These are phyloP conservation scores for Venturia carpophila DNA, from an alignment of 2,329 filamentous ascomycete genomes.

Conservation along the genomic window DNA sequence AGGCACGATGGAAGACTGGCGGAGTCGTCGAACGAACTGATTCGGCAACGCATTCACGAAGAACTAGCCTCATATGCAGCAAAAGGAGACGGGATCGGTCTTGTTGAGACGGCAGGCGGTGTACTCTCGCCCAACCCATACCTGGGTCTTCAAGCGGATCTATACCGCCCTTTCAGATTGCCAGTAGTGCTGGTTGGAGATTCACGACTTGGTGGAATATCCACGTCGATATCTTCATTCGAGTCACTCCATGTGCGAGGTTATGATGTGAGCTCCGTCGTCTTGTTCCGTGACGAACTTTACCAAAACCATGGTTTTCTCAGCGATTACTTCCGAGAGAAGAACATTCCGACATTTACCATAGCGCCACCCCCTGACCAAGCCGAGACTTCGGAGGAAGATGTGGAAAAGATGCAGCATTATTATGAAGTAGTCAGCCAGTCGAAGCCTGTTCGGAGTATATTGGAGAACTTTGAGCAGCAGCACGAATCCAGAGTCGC, in stretches of 20 bases:
- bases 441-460: constrained; percentile 26
- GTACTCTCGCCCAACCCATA: constrained; percentile 73
- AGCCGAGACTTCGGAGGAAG: constrained; percentile 33
- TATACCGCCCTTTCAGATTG: constrained; percentile 66
- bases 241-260: constrained; percentile 72
- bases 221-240: constrained; percentile 69
- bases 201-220: constrained; percentile 68
- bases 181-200: constrained; percentile 71
- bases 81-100: constrained; percentile 47
- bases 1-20: constrained; percentile 22
- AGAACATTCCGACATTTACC: constrained; percentile 49
- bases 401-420: constrained; percentile 49
- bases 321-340: constrained; percentile 55
- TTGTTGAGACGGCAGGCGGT: constrained; percentile 76
- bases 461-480: constrained; percentile 40
- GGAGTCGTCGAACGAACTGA: constrained; percentile 8
- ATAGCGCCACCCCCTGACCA: constrained; percentile 50
- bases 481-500: constrained; percentile 50
- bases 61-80: constrained; percentile 36
- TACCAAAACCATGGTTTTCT: constrained; percentile 66
- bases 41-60: constrained; percentile 32
- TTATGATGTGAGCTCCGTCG: constrained; percentile 63
- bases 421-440: constrained; percentile 53
- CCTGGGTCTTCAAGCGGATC: constrained; percentile 67
- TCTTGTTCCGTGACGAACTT: constrained; percentile 58